A percentile compares a stretch with the other conserved stretches of the same genome.
Conservation (phyloP, 305 asterid species). For the Lippia alba region DNA sequence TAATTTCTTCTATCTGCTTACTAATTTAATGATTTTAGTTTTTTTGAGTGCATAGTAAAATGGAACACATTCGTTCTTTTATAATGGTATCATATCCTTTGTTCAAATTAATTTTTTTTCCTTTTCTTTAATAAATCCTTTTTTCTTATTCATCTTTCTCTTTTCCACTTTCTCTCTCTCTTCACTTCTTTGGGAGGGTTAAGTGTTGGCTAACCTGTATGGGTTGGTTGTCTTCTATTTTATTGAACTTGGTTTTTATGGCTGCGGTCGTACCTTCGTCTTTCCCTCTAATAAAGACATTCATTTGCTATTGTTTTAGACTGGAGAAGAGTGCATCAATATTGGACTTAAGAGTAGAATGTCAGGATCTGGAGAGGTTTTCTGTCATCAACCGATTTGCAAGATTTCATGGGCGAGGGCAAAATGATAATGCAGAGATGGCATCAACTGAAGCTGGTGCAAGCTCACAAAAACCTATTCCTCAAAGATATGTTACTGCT, state of each 20-base stretch:
- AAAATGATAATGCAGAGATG: conserved; percentile 54
- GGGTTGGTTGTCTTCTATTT: no score
- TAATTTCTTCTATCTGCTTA: no score
- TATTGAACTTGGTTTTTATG: not conserved
- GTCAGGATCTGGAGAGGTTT: conserved; percentile 88
- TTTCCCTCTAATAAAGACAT: not conserved
- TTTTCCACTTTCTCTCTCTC: no score
- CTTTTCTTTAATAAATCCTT: no score
- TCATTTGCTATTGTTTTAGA: conserved; percentile 42
- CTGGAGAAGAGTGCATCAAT: conserved; percentile 75
- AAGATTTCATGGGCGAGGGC: conserved; percentile 86
- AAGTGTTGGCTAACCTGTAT: no score
- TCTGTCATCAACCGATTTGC: conserved; percentile 88
- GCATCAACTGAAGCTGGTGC: conserved; percentile 59
- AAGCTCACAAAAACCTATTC: conserved; percentile 50
- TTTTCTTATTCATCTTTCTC: not conserved
- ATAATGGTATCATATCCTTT: no score
- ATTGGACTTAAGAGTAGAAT: conserved; percentile 73
- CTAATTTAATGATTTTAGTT: no score
- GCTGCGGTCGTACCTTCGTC: conserved; percentile 24
- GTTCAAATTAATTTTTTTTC: no score
- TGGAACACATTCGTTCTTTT: no score
- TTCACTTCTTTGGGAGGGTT: no score
- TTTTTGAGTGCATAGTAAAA: no score
- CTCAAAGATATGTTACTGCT: conserved; percentile 82